phyloP scores from a whole-genome alignment of 805 yeast species.

The Wickerhamiella hasegawae region DNA sequence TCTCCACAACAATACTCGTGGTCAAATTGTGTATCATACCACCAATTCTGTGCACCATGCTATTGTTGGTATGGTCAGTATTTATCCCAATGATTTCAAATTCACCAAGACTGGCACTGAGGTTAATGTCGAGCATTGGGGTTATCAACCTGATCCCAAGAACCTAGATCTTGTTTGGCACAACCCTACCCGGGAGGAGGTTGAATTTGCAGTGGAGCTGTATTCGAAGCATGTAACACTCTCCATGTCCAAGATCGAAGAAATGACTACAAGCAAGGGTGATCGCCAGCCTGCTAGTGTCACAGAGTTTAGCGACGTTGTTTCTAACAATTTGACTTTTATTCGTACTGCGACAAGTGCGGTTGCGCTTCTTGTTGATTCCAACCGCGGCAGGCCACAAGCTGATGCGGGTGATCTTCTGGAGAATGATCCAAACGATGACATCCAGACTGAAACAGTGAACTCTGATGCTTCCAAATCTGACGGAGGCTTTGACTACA shows the following conservation, averaged over 20 bases:
- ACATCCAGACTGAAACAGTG: background rate
- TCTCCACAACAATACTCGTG: constrained; percentile 33
- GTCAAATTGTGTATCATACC: constrained; percentile 48
- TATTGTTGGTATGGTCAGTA: constrained; percentile 44
- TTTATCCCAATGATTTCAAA: constrained; percentile 18
- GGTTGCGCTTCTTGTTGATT: constrained; percentile 54
- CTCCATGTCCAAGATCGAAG: constrained; percentile 11
- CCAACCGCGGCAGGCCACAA: no score
- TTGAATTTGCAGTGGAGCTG: constrained; percentile 43
- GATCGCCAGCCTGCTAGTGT: constrained; percentile 18
- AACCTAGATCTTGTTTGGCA: constrained; percentile 54
- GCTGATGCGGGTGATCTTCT: no score
- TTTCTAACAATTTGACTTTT: constrained; percentile 39
- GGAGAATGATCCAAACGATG: background rate
- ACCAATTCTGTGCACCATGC: constrained; percentile 53
- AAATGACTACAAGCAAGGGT: constrained; percentile 17
- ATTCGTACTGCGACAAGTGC: constrained; percentile 54
- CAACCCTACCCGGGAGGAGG: constrained; percentile 39
- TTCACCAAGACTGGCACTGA: constrained; percentile 7
- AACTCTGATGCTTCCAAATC: background rate
- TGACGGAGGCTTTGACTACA: background rate
- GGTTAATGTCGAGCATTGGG: constrained; percentile 28
- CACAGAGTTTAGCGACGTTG: constrained; percentile 31
- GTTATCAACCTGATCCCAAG: constrained; percentile 15
- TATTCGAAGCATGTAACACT: constrained; percentile 32